Evolutionary conservation across 2,329 filamentous ascomycete genomes (phyloP), one percentile per base, ranked within the genome.

Genomic region (Bimuria novae-zelandiae): DNA sequence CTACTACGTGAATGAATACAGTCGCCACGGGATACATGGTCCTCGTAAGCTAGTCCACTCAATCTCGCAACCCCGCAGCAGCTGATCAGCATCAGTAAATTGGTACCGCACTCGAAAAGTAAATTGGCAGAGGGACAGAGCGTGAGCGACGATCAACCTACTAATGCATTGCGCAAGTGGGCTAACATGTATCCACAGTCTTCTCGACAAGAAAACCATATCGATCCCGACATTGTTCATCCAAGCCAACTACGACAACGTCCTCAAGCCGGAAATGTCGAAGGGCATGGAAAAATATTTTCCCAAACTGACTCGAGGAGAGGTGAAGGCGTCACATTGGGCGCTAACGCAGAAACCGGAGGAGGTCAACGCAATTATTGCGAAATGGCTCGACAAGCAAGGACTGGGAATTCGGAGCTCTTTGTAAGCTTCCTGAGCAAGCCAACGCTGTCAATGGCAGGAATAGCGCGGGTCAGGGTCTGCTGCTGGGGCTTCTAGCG

Each of bases 251-350:
- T 78, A 81, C 40, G 94, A 99, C 71, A 63, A 65, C 0, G 89
- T 92, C 1, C 77, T 97, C 61, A 88, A 87, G 51, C 86, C 89
- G 0, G 77, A 80, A 33, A 84, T 97, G 83, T 82, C 88, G 1
- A 76, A 74, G 21, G 83, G 83, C 0, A 96, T 96, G 90, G 86
- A 86, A 17, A 77, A 80, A 59, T 76, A 78, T 57, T 84, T 93
- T 54, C 82, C 83, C 2, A 80, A 84, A 41, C 73, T 95, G 65
- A 88, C 83, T 7, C 79, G 81, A 55, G 80, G 76, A 7, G 84
- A 89, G 69, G 87, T 96, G 49, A 74, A 86, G 30, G 82, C 88
- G 0, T 79, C 81, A 16, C 94, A 97, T 75, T 97, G 93, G 93
- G 89, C 88, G 40, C 75, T 96, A 69, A 87, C 85, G 79, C 84